Conservation (phyloP, 2,329 filamentous ascomycete genomes). For the Sclerotinia glacialis region DNA sequence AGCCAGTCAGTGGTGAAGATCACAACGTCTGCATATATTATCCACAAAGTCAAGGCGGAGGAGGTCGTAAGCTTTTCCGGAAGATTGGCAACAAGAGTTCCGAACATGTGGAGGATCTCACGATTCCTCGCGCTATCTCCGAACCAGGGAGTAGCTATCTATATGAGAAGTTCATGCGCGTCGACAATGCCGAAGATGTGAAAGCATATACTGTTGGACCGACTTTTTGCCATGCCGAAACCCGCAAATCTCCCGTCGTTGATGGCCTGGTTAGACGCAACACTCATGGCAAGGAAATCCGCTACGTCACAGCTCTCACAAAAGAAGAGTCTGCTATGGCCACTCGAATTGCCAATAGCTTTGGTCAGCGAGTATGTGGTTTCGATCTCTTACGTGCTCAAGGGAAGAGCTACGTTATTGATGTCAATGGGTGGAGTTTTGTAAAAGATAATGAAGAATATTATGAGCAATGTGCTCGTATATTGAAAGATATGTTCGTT, state of each 20-base stretch:
- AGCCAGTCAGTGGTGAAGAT: constrained; percentile 96
- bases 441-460: constrained; percentile 99
- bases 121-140: constrained; percentile 73
- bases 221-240: constrained; percentile 92
- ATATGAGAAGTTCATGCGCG: constrained; percentile 94
- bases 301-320: constrained; percentile 85
- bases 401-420: constrained; percentile 93
- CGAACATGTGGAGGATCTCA: constrained; percentile 79
- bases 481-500: constrained; percentile 84
- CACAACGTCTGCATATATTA: constrained; percentile 99
- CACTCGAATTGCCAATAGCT: constrained; percentile 82
- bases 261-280: constrained; percentile 95
- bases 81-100: constrained; percentile 99
- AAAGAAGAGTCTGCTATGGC: constrained; percentile 82
- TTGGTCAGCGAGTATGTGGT: constrained; percentile 92
- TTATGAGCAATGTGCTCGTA: constrained; percentile 85
- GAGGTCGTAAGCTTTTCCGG: constrained; percentile 86
- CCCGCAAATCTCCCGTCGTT: constrained; percentile 93
- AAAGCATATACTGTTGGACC: constrained; percentile 97
- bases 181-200: constrained; percentile 96
- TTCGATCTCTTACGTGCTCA: constrained; percentile 89
- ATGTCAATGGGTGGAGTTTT: constrained; percentile 99
- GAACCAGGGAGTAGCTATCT: constrained; percentile 83
- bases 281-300: constrained; percentile 93
- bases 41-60: constrained; percentile 79